A percentile compares a stretch with the other conserved stretches of the same genome.
Evolutionary conservation across 441 rosid genomes (phyloP).

Genomic region (Populus hybrid): DNA sequence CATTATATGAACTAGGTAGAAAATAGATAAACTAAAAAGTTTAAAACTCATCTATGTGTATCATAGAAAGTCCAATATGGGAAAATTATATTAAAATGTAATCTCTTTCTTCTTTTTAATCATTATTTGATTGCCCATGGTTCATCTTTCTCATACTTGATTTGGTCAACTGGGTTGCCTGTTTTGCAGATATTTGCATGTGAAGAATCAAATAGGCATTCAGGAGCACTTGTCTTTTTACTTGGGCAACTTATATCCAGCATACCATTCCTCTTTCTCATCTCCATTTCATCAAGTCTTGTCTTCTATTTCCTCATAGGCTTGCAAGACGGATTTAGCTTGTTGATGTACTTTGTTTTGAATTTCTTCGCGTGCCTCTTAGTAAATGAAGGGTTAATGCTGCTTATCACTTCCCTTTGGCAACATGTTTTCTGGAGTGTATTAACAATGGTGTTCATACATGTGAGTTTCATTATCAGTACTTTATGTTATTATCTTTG

Average conservation of each 20-base stretch:
- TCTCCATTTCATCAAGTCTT: constrained; percentile 93
- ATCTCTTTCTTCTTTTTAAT: background rate
- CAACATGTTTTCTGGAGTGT: constrained; percentile 78
- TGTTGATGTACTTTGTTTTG: constrained; percentile 97
- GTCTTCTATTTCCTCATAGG: constrained; percentile 95
- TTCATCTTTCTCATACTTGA: background rate
- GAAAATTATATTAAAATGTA: too few relatives aligned
- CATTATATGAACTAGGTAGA: background rate
- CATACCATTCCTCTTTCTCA: constrained; percentile 94
- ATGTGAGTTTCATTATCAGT: constrained; percentile 48
- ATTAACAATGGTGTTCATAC: constrained; percentile 54
- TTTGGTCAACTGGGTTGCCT: constrained; percentile 7
- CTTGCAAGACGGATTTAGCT: constrained; percentile 80
- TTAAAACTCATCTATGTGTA: background rate
- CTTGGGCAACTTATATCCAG: constrained; percentile 93
- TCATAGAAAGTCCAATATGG: background rate
- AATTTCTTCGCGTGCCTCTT: constrained; percentile 89
- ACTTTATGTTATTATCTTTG: background rate
- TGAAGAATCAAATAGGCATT: constrained; percentile 87
- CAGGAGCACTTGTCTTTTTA: constrained; percentile 83
- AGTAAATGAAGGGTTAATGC: constrained; percentile 89
- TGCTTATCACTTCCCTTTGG: constrained; percentile 65
- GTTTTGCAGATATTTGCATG: constrained; percentile 68
- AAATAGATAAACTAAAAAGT: too few relatives aligned
- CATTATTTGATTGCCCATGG: background rate